These are phyloP conservation scores for Diutina siamensis DNA, from an alignment of 1,139 yeast genomes.

Conservation along the genomic window DNA sequence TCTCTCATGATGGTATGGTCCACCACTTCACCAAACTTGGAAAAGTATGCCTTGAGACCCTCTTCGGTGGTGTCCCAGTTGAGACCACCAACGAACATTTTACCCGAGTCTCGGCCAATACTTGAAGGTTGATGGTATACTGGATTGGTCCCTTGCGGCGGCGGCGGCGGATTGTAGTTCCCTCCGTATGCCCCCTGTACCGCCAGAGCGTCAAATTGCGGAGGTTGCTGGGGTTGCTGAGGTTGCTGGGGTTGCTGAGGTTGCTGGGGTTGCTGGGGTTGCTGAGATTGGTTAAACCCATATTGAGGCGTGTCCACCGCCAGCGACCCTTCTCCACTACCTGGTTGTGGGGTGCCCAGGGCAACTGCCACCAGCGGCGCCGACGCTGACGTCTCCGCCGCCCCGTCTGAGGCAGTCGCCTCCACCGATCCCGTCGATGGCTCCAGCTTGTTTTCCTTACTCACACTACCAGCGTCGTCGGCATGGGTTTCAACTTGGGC, in stretches of 20 bases:
- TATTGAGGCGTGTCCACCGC: constrained; percentile 7
- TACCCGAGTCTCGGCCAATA: constrained; percentile 49
- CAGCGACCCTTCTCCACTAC: no score
- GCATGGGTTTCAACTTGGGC: constrained; percentile 9
- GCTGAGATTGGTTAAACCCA: no score
- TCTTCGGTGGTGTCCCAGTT: constrained; percentile 98
- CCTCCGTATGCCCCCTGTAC: constrained; percentile 8
- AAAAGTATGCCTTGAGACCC: constrained; percentile 66
- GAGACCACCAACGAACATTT: constrained; percentile 96
- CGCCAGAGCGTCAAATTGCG: no score
- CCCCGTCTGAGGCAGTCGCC: no score
- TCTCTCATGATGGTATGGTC: constrained; percentile 96
- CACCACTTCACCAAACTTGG: constrained; percentile 80
- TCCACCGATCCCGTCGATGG: no score
- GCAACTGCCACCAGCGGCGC: no score
- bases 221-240: constrained; percentile 8
- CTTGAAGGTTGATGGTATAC: constrained; percentile 19
- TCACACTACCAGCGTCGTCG: no score
- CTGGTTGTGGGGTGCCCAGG: no score
- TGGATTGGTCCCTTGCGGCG: neutral
- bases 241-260: no score
- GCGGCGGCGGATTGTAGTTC: neutral
- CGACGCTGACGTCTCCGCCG: constrained; percentile 1
- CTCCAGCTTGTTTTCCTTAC: no score
- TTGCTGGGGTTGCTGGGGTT: constrained; percentile 7